A percentile compares a stretch with the other conserved stretches of the same genome.
Conservation (phyloP, 202 grass and related monocot species). For the Dendrocalamus latiflorus region DNA sequence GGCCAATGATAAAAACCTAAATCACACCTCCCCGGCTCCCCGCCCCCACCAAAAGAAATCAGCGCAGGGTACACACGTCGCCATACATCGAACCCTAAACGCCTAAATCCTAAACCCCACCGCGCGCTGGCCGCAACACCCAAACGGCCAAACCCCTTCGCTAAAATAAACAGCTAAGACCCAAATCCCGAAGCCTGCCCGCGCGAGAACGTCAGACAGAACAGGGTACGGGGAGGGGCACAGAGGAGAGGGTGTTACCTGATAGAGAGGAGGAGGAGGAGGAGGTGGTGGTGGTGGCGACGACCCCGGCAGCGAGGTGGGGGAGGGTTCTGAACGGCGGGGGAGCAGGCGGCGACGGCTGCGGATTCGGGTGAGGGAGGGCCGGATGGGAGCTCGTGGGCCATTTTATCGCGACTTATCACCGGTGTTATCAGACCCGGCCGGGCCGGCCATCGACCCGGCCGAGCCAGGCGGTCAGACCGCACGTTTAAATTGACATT, state of each 20-base stretch:
- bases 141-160: neutral
- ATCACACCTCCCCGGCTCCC: neutral
- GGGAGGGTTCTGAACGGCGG: neutral
- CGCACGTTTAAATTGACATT: too few species aligned
- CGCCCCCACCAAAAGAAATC: neutral
- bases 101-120: neutral
- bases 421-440: too few species aligned
- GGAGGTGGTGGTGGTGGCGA: neutral
- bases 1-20: neutral
- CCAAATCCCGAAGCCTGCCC: neutral
- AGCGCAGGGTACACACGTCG: neutral
- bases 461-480: too few species aligned
- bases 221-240: neutral
- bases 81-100: neutral
- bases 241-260: neutral
- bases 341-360: neutral
- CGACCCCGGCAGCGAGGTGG: neutral
- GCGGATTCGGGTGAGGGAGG: neutral
- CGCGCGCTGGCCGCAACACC: neutral
- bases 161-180: neutral
- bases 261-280: neutral
- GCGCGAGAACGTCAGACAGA: neutral
- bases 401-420: too few species aligned
- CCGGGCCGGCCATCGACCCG: too few species aligned
- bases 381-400: too few species aligned